Evolutionary conservation across 192 early-diverging fungal species (phyloP), one percentile per base, ranked within the genome.

Genomic region (Podila horticola): DNA sequence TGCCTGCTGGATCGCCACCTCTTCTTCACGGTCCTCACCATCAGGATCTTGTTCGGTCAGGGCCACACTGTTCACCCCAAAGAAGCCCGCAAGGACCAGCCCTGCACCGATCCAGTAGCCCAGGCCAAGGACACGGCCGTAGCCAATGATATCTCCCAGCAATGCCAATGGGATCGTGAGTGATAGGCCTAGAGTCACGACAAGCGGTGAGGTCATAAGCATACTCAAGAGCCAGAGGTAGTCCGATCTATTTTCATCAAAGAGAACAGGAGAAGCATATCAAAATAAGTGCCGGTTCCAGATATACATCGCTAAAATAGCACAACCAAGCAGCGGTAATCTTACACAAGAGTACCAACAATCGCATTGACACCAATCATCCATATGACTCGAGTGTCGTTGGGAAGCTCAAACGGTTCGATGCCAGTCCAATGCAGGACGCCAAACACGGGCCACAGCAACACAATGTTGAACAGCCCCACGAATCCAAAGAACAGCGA

Each of bases 401-500:
- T 67, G 17, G 94, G 92, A 20, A 94, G 79, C 68, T 85, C 79
- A 77, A 94, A 90, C n/a, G 69, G 51, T 67, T 95, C 94, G 5
- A 93, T 63, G 8, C 89, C 90, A 9, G 83, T 74, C 29, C 62
- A 76, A 71, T 95, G 88, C 9, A 95, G 72, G 10, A 93, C 28
- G 0, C 75, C 63, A 67, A 95, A 89, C 19, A 87, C 69, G 4
- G 93, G 93, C 92, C 91, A 92, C 13, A 94, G 72, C 22, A 92
- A 55, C 22, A 91, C 61, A 0, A 88, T 66, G 75, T 94, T 95
- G 52, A 92, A 91, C 20, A 91, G 62, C 5, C 94, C 94, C 19
- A 95, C 92, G n/a, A 89, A 90, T 38, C 94, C 94, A 83, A 95
- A 92, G 65, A 95, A 95, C 59, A 92, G 69, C 30, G 91, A 86